These are phyloP conservation scores for Sporothrix variecibatus DNA, from an alignment of 2,329 filamentous ascomycete genomes.

Conservation along the genomic window DNA sequence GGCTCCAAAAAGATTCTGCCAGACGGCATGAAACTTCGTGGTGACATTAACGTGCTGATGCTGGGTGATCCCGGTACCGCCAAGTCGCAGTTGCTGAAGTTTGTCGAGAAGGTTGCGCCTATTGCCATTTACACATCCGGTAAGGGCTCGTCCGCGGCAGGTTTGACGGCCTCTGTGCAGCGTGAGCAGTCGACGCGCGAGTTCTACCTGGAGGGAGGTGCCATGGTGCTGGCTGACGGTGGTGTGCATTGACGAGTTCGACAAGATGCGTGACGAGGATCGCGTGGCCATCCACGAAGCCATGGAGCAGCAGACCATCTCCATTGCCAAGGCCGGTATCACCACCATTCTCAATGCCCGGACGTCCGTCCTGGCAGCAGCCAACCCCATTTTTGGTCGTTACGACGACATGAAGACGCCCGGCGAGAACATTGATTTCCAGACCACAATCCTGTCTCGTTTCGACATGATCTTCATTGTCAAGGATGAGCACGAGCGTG, in stretches of 20 bases:
- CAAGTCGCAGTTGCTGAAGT: constrained; percentile 95
- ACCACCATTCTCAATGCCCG: constrained; percentile 96
- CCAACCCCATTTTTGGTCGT: constrained; percentile 95
- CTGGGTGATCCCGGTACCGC: constrained; percentile 97
- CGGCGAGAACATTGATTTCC: constrained; percentile 98
- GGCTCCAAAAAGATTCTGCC: constrained; percentile 97
- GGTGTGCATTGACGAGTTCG: constrained; percentile 99
- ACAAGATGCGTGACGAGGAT: constrained; percentile 99
- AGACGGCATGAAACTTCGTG: constrained; percentile 95
- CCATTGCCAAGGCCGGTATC: constrained; percentile 97
- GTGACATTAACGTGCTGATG: constrained; percentile 95
- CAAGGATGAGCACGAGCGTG: constrained; percentile 87
- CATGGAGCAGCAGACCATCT: constrained; percentile 99
- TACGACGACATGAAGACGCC: constrained; percentile 98
- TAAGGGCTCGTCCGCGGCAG: constrained; percentile 95
- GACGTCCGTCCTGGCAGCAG: constrained; percentile 91
- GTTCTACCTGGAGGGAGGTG: constrained; percentile 96
- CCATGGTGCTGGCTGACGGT: constrained; percentile 96
- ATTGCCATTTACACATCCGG: constrained; percentile 99
- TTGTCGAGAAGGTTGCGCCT: constrained; percentile 92
- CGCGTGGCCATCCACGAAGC: constrained; percentile 98
- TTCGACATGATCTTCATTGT: constrained; percentile 99
- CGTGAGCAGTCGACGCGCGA: constrained; percentile 88
- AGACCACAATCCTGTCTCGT: constrained; percentile 95
- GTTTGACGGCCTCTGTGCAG: constrained; percentile 96